Conservation (phyloP, 306 rosid genomes). For the Acacia melanoxylon region DNA sequence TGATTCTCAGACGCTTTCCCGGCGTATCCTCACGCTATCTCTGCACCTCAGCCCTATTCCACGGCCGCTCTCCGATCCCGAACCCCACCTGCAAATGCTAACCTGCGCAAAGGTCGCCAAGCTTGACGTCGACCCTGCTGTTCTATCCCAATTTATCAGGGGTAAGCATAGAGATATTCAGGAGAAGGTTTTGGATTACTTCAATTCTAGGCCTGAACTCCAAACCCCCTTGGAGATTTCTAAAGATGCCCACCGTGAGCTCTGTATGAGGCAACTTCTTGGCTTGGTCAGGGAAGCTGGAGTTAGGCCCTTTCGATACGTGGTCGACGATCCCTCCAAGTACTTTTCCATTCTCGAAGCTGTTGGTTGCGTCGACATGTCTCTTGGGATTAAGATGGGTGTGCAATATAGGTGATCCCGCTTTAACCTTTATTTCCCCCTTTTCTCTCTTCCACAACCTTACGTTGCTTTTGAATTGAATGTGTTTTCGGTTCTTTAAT, state of each 20-base stretch:
- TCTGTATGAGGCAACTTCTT: conserved; percentile 77
- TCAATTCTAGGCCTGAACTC: conserved; percentile 68
- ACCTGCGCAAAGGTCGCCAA: conserved; percentile 48
- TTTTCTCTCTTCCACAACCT: background rate
- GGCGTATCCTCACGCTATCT: conserved; percentile 62
- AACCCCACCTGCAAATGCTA: conserved; percentile 30
- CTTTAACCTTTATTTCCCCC: background rate
- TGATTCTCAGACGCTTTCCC: conserved; percentile 30
- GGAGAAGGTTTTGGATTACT: conserved; percentile 60
- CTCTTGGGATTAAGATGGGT: conserved; percentile 89
- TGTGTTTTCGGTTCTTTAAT: background rate
- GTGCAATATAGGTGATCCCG: conserved; percentile 78
- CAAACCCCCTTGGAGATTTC: conserved; percentile 84
- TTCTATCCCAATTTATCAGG: conserved; percentile 54
- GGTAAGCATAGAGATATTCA: conserved; percentile 74
- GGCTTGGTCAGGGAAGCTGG: conserved; percentile 82
- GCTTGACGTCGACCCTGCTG: conserved; percentile 42
- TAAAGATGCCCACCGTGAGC: conserved; percentile 67
- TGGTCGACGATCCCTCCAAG: conserved; percentile 62
- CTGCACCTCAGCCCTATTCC: conserved; percentile 56
- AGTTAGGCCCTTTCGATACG: conserved; percentile 58
- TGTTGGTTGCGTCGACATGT: conserved; percentile 82
- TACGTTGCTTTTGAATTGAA: background rate
- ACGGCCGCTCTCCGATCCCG: background rate
- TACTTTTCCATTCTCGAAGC: conserved; percentile 83